Conservation (phyloP, 108 stramenopile species). For the Aurantiochytrium sp. region DNA sequence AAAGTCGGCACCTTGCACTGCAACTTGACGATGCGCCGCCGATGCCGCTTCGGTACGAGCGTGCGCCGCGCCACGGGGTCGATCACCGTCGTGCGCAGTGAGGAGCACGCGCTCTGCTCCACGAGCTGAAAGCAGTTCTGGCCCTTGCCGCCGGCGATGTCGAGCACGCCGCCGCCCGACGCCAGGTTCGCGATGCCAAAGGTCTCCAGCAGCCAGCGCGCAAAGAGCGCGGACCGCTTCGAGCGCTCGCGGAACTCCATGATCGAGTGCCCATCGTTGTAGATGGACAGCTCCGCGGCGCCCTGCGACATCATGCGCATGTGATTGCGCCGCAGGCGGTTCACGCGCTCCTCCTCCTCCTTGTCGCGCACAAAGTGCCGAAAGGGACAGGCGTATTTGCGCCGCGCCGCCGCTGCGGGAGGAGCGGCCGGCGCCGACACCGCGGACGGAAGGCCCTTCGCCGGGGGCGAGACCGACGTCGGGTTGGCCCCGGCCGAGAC, state of each 20-base stretch:
- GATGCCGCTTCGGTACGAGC: neutral
- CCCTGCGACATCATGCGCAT: neutral
- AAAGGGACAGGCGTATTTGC: neutral
- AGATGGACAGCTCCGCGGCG: neutral
- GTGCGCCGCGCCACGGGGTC: neutral
- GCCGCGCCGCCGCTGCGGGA: neutral
- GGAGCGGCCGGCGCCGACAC: neutral
- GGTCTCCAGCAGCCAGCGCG: neutral
- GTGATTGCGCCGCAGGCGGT: neutral
- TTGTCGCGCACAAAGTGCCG: neutral
- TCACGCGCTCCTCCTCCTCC: conserved; percentile 12
- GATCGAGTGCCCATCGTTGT: neutral
- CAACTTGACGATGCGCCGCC: neutral
- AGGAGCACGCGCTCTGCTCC: neutral
- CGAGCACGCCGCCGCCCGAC: neutral
- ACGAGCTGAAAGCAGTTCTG: neutral
- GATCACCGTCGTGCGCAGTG: neutral
- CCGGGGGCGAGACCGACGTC: no score
- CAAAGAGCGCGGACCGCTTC: neutral
- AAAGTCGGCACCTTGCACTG: neutral
- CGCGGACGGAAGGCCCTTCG: no score
- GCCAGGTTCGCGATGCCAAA: conserved; percentile 7
- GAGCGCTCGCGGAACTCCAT: neutral
- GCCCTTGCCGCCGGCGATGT: conserved; percentile 24
- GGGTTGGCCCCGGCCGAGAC: no score